Base-by-base conservation (phyloP, 805 yeast species). In the Sugiyamaella lignohabitans region DNA sequence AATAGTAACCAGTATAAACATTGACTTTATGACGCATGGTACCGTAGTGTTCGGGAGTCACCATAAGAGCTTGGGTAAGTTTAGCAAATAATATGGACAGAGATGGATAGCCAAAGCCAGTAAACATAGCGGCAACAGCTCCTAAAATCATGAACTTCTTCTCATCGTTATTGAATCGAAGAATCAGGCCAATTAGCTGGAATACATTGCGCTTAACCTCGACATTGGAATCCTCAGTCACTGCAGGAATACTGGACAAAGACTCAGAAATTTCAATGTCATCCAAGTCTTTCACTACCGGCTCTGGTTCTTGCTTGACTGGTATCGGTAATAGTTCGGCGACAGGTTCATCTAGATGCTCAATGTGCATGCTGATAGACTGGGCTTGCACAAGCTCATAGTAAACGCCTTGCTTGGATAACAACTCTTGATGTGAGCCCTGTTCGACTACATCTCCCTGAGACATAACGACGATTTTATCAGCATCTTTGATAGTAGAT, bases 401-500 rank as follows among this genome's bases (percentile, higher is more conserved):
- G 53, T 66, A 59, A 50, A 54, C 44, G 29, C 66, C 67, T 14
- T 51, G 44, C 32, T 34, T 35, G 8, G 48, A 52, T 5, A 68
- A 43, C 17, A 72, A 59, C 43, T 65, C 68, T 5, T 53, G 57
- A 50, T 70, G 74, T 4, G 59, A 59, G 2, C 76, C 76, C 48
- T 61, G 66, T 54, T 71, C 76, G n/a, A 68, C 73, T 48, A 76
- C 78, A 50, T 71, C 75, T 5, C 80, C 76, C 46, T 69, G 64
- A 11, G 60, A 49, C 59, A 78, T 65, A 16, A 78, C 82, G 29
- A 78, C 71, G 11, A 78, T 70, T 49, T 77, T 59, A 46, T 75
- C 73, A 45, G 82, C 78, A 52, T 77, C 77, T 52, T 67, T 69
- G 46, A 77, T 76, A 2, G 82, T 77, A 0, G 78, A 70, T 51